These are phyloP conservation scores for Candida ascalaphidarum DNA, from an alignment of 805 yeast genomes.

Conservation along the genomic window DNA sequence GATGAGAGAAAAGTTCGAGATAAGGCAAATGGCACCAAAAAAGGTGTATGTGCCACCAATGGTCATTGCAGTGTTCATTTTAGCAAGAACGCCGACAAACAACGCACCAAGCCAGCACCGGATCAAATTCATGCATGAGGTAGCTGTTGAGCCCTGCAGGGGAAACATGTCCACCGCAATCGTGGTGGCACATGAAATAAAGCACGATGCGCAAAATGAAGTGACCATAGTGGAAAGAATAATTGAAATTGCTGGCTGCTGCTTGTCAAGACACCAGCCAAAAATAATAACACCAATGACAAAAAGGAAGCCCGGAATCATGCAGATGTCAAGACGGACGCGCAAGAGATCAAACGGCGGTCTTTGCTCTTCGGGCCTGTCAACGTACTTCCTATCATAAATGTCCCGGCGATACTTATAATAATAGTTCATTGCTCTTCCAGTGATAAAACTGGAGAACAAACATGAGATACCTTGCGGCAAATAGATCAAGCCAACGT, in stretches of 20 bases:
- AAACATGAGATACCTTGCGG: constrained; percentile 68
- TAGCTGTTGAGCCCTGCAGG: constrained; percentile 58
- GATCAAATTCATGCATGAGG: constrained; percentile 62
- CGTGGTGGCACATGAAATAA: constrained; percentile 52
- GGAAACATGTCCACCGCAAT: constrained; percentile 75
- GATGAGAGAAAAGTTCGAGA: no score
- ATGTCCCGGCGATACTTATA: constrained; percentile 27
- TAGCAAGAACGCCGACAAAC: constrained; percentile 56
- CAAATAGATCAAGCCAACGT: constrained; percentile 64
- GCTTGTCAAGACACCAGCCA: constrained; percentile 65
- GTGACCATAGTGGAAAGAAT: constrained; percentile 50
- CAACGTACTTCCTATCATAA: constrained; percentile 16
- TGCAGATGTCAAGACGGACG: constrained; percentile 41
- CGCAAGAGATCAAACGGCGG: constrained; percentile 43
- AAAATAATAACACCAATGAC: constrained; percentile 39
- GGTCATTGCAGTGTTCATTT: constrained; percentile 49
- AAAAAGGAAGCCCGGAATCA: constrained; percentile 34
- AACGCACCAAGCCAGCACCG: constrained; percentile 70
- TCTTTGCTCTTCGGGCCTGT: background rate
- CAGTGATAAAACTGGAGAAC: constrained; percentile 50
- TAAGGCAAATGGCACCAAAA: constrained; percentile 42
- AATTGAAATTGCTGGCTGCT: constrained; percentile 43
- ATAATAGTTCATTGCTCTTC: constrained; percentile 45
- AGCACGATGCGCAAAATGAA: constrained; percentile 51
- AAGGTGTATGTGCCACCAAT: constrained; percentile 75